These are phyloP conservation scores for Cladosporium sp. DNA, from an alignment of 2,329 filamentous ascomycete genomes.

Conservation along the genomic window DNA sequence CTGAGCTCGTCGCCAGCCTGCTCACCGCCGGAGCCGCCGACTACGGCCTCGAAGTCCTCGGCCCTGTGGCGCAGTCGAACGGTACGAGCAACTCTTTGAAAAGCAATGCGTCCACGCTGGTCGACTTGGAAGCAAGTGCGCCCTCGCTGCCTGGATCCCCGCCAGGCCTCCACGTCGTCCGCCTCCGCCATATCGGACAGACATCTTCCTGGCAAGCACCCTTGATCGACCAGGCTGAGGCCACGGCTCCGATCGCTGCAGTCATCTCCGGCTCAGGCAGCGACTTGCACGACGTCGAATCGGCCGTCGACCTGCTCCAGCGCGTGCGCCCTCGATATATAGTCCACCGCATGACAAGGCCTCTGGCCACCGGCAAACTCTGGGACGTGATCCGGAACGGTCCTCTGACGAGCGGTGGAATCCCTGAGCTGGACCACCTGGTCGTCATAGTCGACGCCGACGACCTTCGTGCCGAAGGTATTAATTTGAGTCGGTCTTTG, in stretches of 20 bases:
- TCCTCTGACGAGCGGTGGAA: slow-evolving; percentile 24
- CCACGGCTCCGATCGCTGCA: slow-evolving; percentile 19
- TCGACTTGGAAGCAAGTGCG: slow-evolving; percentile 20
- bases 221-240: slow-evolving; percentile 16
- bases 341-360: slow-evolving; percentile 30
- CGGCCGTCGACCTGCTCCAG: slow-evolving; percentile 29
- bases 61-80: slow-evolving; percentile 22
- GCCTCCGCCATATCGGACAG: slow-evolving; percentile 22
- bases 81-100: slow-evolving; percentile 20
- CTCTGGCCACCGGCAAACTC: slow-evolving; percentile 26
- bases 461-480: slow-evolving; percentile 29
- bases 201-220: slow-evolving; percentile 26
- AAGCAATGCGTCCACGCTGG: slow-evolving; percentile 26
- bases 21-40: slow-evolving; percentile 27
- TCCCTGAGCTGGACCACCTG: slow-evolving; percentile 28
- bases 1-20: slow-evolving; percentile 28
- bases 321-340: slow-evolving; percentile 25
- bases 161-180: slow-evolving; percentile 16
- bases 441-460: slow-evolving; percentile 31
- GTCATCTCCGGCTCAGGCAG: slow-evolving; percentile 29
- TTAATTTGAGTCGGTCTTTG: slow-evolving; percentile 27
- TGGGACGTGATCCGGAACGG: slow-evolving; percentile 31
- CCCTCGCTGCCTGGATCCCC: neutral
- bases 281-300: slow-evolving; percentile 27
- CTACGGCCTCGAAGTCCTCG: slow-evolving; percentile 25